Conservation (phyloP, 2,329 filamentous ascomycete genomes). For the Aschersonia sp. region DNA sequence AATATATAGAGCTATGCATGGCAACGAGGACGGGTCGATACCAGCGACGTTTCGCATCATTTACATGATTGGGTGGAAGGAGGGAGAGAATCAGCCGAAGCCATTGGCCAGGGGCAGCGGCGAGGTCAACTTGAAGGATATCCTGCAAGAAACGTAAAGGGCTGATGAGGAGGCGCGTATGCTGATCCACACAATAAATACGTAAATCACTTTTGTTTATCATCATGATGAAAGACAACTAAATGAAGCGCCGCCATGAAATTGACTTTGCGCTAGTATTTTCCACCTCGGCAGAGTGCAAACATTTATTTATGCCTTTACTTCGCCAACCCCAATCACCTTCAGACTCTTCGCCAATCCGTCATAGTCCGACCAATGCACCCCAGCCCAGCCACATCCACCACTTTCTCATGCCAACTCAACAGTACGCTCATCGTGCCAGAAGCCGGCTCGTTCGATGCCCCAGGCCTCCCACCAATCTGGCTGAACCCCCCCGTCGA, state of each 20-base stretch:
- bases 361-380: slow-evolving; percentile 93
- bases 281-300: not conserved
- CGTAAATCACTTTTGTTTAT: not conserved
- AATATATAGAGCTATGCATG: slow-evolving; percentile 81
- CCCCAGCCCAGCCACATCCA: slow-evolving; percentile 82
- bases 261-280: not conserved
- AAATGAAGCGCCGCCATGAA: too few species aligned
- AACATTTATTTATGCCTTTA: too few species aligned
- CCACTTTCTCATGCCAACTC: slow-evolving; percentile 98
- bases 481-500: slow-evolving; percentile 75
- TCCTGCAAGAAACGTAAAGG: slow-evolving; percentile 36
- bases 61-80: slow-evolving; percentile 98
- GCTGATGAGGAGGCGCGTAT: too few species aligned
- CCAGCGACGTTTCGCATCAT: slow-evolving; percentile 92
- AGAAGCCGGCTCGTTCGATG: slow-evolving; percentile 52
- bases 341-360: slow-evolving; percentile 65
- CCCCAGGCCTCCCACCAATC: slow-evolving; percentile 41
- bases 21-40: slow-evolving; percentile 59
- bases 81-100: slow-evolving; percentile 62
- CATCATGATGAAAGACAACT: too few species aligned
- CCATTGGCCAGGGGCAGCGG: slow-evolving; percentile 75
- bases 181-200: not conserved
- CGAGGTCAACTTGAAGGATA: slow-evolving; percentile 76
- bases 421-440: slow-evolving; percentile 92
- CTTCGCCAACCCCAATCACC: not conserved